Conservation (phyloP, 805 yeast genomes). For the Yarrowia porcina region DNA sequence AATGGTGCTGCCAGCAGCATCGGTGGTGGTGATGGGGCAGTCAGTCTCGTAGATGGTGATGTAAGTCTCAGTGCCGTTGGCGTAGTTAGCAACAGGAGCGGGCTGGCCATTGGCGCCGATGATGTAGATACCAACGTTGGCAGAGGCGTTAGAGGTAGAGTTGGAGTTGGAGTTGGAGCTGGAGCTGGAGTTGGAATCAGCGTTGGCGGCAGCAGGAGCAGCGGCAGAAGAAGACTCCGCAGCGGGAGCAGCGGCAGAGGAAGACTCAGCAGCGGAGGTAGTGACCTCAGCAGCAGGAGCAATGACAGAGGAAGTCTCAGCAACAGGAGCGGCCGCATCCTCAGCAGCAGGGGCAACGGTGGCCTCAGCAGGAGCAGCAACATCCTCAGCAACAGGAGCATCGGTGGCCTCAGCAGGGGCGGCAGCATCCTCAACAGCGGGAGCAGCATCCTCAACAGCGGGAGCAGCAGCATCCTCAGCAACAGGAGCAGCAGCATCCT, state of each 20-base stretch:
- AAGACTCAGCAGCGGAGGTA: background rate
- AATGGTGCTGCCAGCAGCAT: background rate
- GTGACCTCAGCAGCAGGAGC: background rate
- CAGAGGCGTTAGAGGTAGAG: background rate
- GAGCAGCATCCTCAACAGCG: background rate
- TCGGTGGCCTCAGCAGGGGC: too few species aligned
- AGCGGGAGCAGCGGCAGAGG: background rate
- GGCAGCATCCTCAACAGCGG: too few species aligned
- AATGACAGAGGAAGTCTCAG: too few species aligned
- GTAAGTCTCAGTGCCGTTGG: background rate
- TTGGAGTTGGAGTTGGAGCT: background rate
- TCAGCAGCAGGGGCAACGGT: too few species aligned
- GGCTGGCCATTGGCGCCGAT: background rate
- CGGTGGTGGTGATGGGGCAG: constrained; percentile 1
- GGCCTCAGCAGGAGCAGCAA: too few species aligned
- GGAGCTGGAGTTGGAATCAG: background rate
- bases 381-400: too few species aligned
- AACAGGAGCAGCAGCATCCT: background rate
- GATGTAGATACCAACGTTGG: background rate
- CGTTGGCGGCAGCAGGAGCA: background rate
- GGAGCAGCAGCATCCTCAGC: background rate
- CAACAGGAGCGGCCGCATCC: too few species aligned
- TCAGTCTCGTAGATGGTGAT: background rate
- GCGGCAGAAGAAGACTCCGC: background rate
- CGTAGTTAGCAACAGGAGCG: background rate